These are phyloP conservation scores for Tilletia horrida DNA, from an alignment of 1,284 basidiomycete genomes.

Conservation along the genomic window DNA sequence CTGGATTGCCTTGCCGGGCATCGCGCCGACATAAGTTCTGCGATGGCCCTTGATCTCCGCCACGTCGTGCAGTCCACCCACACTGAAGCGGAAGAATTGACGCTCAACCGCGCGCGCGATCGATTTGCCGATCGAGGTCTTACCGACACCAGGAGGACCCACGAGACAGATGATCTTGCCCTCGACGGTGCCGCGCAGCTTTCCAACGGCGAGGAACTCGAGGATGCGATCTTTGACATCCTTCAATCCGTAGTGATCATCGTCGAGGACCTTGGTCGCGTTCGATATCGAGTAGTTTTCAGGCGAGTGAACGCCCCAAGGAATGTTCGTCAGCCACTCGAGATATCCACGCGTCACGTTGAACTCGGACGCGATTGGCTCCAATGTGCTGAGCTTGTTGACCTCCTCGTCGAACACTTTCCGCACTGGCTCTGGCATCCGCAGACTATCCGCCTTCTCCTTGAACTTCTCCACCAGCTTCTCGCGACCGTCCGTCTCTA, in stretches of 20 bases:
- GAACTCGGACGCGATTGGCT: conserved; percentile 77
- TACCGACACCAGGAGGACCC: conserved; percentile 95
- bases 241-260: conserved; percentile 92
- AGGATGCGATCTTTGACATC: conserved; percentile 95
- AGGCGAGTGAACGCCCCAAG: conserved; percentile 90
- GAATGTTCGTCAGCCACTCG: conserved; percentile 69
- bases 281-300: conserved; percentile 90
- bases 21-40: conserved; percentile 82
- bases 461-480: conserved; percentile 94
- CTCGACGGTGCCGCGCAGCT: conserved; percentile 90
- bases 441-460: conserved; percentile 76
- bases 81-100: conserved; percentile 92
- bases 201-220: conserved; percentile 96
- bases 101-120: conserved; percentile 79
- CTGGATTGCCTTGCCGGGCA: conserved; percentile 97
- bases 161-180: conserved; percentile 97
- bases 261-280: conserved; percentile 80
- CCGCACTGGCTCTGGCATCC: conserved; percentile 86
- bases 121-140: conserved; percentile 82
- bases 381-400: conserved; percentile 83
- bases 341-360: conserved; percentile 67
- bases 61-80: conserved; percentile 93
- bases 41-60: conserved; percentile 99
- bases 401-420: conserved; percentile 98
- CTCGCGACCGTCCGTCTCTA: conserved; percentile 96